These are phyloP conservation scores for Aspergillus arachidicola DNA, from an alignment of 2,329 filamentous ascomycete species.

Conservation along the genomic window DNA sequence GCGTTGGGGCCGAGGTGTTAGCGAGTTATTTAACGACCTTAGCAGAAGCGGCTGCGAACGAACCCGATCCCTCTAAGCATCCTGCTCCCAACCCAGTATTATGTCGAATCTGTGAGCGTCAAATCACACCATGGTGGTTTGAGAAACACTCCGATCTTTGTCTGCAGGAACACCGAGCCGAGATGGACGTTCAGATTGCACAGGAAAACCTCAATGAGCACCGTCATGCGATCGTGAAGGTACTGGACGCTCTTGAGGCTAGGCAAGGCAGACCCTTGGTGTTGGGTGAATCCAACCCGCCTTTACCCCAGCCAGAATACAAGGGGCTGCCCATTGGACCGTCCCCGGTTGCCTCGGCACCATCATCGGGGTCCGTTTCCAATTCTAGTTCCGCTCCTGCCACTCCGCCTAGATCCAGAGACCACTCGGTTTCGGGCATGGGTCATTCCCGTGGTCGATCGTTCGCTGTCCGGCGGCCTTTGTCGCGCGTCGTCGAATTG, in stretches of 20 bases:
- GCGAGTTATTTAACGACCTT: conserved; percentile 90
- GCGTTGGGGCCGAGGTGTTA: conserved; percentile 90
- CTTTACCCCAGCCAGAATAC: conserved; percentile 73
- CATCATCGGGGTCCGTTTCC: conserved; percentile 71
- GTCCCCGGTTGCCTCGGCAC: conserved; percentile 65
- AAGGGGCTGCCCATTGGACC: conserved; percentile 85
- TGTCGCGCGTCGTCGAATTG: conserved; percentile 91
- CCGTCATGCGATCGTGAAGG: conserved; percentile 89
- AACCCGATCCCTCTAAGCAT: conserved; percentile 71
- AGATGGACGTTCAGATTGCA: conserved; percentile 96
- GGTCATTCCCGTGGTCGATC: conserved; percentile 82
- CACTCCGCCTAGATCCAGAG: conserved; percentile 65
- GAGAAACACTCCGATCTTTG: conserved; percentile 98
- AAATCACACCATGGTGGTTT: conserved; percentile 99
- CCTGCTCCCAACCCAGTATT: conserved; percentile 82
- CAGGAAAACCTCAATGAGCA: conserved; percentile 93
- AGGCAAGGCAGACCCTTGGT: conserved; percentile 46
- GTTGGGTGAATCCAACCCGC: conserved; percentile 46
- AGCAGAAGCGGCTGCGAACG: conserved; percentile 78
- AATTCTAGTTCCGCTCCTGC: conserved; percentile 71
- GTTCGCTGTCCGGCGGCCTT: conserved; percentile 85
- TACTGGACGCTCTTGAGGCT: conserved; percentile 87
- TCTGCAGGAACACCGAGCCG: conserved; percentile 90
- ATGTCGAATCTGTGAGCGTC: conserved; percentile 95
- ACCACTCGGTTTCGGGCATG: conserved; percentile 66